Base-by-base conservation (phyloP, 352 stramenopile species). In the Phytopythium oedochilum region DNA sequence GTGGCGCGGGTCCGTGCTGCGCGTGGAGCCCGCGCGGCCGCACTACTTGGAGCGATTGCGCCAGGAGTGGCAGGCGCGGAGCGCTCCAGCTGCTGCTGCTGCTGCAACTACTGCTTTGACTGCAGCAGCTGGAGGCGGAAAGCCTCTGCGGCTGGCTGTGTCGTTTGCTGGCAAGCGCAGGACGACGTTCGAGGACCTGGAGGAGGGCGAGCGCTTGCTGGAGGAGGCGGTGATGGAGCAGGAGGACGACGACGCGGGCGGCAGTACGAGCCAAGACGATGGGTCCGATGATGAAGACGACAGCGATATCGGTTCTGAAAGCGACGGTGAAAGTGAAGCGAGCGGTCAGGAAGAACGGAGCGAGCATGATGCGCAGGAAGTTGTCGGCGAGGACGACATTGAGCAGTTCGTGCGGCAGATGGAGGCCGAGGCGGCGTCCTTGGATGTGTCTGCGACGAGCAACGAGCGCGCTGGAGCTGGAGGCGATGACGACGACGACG, bases 1-100 rank as follows among this genome's bases (percentile, higher is more conserved):
- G 57, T 93, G 83, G 83, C 68, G 76, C 12, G 76, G 78, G 14
- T 68, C 53, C 9, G 49, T 88, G 46, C 63, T 93, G 15, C 70
- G 71, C 28, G 74, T 93, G 48, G 76, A 89, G 51, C 20, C 44
- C n/a, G 83, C 83, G 1, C 69, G 70, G 45, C 70, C 69, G 12
- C 71, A 86, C 53, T 93, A 71, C 49, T 28, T 70, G 34, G 45
- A 60, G 32, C 66, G 75, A 18, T 55, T 90, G 38, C 53, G 66
- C 52, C 39, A 54, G 17, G 79, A 89, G 60, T 78, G 73, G 57
- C 45, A 46, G 40, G 40, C 40, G 40, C 40, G 23, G 40, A 46
- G 22, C 20, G 10, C 8, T 5, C 38, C 7, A 9, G 10, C n/a
- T 18, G 20, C 40, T 18, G 14, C 35, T 26, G n/a, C 18, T 12